Evolutionary conservation across 2,329 filamentous ascomycete genomes (phyloP), one percentile per base, ranked within the genome.

Genomic region (Chalara sp.): DNA sequence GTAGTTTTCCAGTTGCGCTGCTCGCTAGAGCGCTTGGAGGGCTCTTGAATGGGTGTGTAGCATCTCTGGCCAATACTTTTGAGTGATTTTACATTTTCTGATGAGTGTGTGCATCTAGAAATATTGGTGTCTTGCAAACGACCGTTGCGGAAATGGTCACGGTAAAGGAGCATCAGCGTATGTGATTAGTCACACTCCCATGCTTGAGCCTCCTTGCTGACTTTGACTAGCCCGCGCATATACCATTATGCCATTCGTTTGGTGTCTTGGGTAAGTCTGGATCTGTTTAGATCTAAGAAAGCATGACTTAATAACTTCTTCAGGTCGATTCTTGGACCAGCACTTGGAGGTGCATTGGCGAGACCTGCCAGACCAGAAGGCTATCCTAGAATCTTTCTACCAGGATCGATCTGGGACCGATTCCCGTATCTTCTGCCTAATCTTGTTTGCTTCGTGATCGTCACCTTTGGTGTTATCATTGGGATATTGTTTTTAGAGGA

Each of bases 181-280:
- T 70, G 86, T 70, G 42, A 53, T 40, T 40, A 31, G 40, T 56
- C 47, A 58, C 29, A 46, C 51, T n/a, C 21, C 31, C 31, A 6
- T 10, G 29, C n/a, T 46, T 63, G 68, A 58, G 73, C 61, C 44
- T 42, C 51, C 46, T 48, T 55, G 44, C 59, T 66, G 58, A 66
- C 60, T 52, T 59, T 46, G 49, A 48, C 52, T 54, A 90, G 87
- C 91, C 59, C 88, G 89, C 61, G 93, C 92, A 46, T 99, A 95
- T 71, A 89, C 92, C 10, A 91, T 97, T 60, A 96, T 99, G 90
- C 93, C 93, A 6, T 89, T 96, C 66, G 89, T 97, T 30, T 99
- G 93, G 93, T 96, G 91, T 66, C 78, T 99, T 64, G 93, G 93
- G 76, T 89, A 74, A 71, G 76, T 71, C 21, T 29, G 10, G n/a